phyloP scores from a whole-genome alignment of 2,329 filamentous ascomycete genomes.

The Dothiorella sarmentorum region DNA sequence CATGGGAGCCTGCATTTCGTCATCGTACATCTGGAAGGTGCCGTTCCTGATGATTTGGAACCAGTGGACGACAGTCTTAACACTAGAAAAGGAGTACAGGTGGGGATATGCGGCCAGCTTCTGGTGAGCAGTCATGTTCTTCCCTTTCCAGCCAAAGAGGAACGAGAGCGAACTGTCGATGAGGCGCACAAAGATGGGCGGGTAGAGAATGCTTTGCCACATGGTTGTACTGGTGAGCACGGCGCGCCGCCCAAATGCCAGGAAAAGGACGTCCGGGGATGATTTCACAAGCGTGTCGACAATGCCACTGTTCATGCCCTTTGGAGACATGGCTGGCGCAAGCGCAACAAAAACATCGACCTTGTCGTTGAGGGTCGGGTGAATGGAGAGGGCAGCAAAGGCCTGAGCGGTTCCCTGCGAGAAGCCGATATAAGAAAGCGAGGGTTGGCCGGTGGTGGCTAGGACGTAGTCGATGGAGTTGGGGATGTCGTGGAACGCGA shows the following conservation, averaged over 20 bases:
- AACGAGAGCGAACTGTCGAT: conserved; percentile 81
- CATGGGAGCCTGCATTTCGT: conserved; percentile 78
- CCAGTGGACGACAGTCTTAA: conserved; percentile 97
- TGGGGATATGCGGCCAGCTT: conserved; percentile 96
- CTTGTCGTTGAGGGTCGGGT: conserved; percentile 86
- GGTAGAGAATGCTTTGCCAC: conserved; percentile 96
- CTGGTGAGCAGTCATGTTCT: conserved; percentile 80
- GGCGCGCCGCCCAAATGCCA: conserved; percentile 86
- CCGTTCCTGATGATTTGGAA: conserved; percentile 98
- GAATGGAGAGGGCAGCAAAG: conserved; percentile 88
- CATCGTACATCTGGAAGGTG: conserved; percentile 97
- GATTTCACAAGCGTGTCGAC: conserved; percentile 92
- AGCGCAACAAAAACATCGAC: conserved; percentile 95
- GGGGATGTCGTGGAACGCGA: conserved; percentile 95
- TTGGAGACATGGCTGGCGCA: conserved; percentile 93
- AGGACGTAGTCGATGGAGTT: conserved; percentile 92
- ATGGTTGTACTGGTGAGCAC: conserved; percentile 92
- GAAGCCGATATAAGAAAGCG: conserved; percentile 93
- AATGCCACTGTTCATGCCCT: conserved; percentile 82
- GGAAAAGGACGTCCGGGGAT: conserved; percentile 85
- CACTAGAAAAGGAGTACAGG: conserved; percentile 93
- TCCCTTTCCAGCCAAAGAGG: conserved; percentile 84
- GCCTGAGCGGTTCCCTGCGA: conserved; percentile 96
- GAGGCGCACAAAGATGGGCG: conserved; percentile 82
- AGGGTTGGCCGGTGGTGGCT: conserved; percentile 73